Evolutionary conservation across 305 asterid species (phyloP).

Genomic region (Fraxinus sp.): DNA sequence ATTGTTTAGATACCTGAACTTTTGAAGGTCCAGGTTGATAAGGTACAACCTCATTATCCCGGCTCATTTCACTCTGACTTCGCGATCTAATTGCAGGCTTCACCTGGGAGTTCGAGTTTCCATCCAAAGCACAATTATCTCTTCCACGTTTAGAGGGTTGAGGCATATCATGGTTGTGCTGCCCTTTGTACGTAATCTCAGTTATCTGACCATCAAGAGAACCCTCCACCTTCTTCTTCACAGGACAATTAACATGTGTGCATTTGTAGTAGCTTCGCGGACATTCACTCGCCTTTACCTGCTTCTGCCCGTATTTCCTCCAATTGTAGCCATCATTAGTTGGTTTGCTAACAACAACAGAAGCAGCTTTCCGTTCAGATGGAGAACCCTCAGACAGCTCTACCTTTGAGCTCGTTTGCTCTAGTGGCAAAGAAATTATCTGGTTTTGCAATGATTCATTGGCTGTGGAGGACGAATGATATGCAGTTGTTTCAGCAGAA

Average conservation of each 20-base stretch:
- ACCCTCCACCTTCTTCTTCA: slow-evolving; percentile 86
- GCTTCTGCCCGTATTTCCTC: slow-evolving; percentile 97
- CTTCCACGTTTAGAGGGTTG: slow-evolving; percentile 49
- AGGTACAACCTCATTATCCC: slow-evolving; percentile 27
- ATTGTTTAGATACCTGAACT: slow-evolving; percentile 27
- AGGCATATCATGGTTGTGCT: slow-evolving; percentile 77
- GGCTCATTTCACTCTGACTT: slow-evolving; percentile 30
- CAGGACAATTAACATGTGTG: slow-evolving; percentile 60
- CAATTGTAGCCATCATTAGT: slow-evolving; percentile 92
- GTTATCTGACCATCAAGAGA: slow-evolving; percentile 67
- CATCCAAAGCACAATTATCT: slow-evolving; percentile 35
- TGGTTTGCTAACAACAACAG: slow-evolving; percentile 51
- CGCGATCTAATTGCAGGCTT: slow-evolving; percentile 25
- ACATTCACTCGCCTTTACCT: slow-evolving; percentile 83
- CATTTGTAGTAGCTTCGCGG: slow-evolving; percentile 96
- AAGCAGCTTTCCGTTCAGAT: slow-evolving; percentile 44
- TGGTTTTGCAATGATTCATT: slow-evolving; percentile 31
- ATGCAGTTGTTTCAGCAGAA: slow-evolving; percentile 32
- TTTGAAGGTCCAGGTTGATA: slow-evolving; percentile 24
- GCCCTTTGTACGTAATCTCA: slow-evolving; percentile 81
- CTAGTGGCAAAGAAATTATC: slow-evolving; percentile 27
- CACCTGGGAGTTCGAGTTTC: slow-evolving; percentile 15
- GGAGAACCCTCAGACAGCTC: slow-evolving; percentile 51
- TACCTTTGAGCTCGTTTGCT: slow-evolving; percentile 37
- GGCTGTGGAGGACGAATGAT: slow-evolving; percentile 35